A percentile compares a stretch with the other conserved stretches of the same genome.
Conservation (phyloP, 306 rosid genomes). For the Ochetophila trinervis region DNA sequence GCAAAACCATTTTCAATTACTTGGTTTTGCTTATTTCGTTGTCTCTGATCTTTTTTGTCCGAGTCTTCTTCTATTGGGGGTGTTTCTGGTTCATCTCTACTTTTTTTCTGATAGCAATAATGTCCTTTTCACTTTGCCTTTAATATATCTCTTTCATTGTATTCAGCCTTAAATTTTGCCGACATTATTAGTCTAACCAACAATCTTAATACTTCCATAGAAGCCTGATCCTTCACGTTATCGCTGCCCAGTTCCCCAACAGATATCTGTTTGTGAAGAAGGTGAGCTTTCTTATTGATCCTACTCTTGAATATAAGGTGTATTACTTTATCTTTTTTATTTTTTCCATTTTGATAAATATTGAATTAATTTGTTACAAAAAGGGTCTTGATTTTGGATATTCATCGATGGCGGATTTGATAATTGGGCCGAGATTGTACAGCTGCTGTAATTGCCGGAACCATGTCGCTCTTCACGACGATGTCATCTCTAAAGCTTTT, state of each 20-base stretch:
- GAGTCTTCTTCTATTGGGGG: background rate
- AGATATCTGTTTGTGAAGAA: constrained; percentile 10
- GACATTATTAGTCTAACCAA: constrained; percentile 4
- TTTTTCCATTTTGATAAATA: background rate
- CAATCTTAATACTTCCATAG: background rate
- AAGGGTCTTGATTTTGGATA: constrained; percentile 14
- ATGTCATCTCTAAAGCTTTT: constrained; percentile 63
- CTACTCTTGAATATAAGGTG: background rate
- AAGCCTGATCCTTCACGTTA: background rate
- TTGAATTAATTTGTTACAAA: background rate
- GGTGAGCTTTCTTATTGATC: background rate
- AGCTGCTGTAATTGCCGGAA: constrained; percentile 56
- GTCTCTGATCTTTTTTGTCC: constrained; percentile 8
- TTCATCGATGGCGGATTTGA: constrained; percentile 44
- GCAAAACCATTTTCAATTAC: background rate
- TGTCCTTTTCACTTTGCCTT: background rate
- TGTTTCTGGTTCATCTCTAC: background rate
- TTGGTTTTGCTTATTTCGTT: constrained; percentile 9
- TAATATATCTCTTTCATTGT: background rate
- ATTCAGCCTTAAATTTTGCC: background rate
- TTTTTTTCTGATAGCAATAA: background rate
- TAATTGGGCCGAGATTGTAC: constrained; percentile 48
- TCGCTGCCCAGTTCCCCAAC: constrained; percentile 5
- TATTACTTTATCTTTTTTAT: background rate
- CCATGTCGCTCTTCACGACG: constrained; percentile 63